Evolutionary conservation across 208 protist species (phyloP).

Genomic region (Leishmania amazonensis): DNA sequence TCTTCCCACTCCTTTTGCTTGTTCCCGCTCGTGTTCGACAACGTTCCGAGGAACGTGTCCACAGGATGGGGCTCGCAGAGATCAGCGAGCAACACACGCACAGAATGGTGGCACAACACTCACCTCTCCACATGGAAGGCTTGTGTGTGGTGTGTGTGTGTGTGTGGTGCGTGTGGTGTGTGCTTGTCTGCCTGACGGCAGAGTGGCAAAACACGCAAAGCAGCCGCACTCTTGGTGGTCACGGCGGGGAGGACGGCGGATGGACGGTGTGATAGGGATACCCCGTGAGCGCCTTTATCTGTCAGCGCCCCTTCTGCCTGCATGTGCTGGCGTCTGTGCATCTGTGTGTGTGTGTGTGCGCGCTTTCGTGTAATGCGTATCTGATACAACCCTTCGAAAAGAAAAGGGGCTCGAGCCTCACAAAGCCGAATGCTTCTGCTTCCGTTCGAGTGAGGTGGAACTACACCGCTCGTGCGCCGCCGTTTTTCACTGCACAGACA

Average conservation of each 20-base stretch:
- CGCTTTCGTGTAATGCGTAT: background rate
- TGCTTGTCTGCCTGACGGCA: background rate
- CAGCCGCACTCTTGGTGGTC: background rate
- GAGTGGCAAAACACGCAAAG: background rate
- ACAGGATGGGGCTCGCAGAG: too few species aligned
- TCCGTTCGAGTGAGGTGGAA: background rate
- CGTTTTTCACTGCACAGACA: background rate
- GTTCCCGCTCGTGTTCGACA: too few species aligned
- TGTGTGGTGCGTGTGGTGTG: background rate
- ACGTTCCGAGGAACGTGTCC: background rate
- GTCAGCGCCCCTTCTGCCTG: background rate
- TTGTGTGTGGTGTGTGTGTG: background rate
- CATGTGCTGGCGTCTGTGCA: background rate
- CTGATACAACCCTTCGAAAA: background rate
- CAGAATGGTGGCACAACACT: background rate
- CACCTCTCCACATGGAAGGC: background rate
- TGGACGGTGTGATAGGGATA: background rate
- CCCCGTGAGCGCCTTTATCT: background rate
- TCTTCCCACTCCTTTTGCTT: background rate
- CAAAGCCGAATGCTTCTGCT: background rate
- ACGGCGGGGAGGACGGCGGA: background rate
- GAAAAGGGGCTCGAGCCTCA: background rate
- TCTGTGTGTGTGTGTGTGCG: background rate
- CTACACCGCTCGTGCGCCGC: too few species aligned
- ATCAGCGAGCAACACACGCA: background rate